phyloP scores from a whole-genome alignment of 1,139 yeast genomes.

The Candida glucosophila region DNA sequence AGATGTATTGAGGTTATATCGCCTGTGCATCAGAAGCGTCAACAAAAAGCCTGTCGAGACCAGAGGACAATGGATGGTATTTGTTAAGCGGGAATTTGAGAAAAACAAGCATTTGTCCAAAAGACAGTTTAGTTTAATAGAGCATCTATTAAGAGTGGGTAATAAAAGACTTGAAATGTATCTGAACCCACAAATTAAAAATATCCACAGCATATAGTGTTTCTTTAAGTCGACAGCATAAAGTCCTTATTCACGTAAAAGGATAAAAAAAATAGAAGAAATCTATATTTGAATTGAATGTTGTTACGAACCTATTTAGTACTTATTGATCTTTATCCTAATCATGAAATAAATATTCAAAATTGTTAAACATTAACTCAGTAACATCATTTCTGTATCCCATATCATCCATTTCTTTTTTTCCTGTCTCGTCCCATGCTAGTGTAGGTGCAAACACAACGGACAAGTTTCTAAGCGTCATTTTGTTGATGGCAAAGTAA shows the following conservation, averaged over 20 bases:
- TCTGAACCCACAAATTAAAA: constrained; percentile 56
- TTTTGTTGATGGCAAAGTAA: constrained; percentile 47
- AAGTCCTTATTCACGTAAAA: no score
- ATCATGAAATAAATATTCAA: constrained; percentile 26
- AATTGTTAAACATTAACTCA: constrained; percentile 62
- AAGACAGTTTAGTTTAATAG: constrained; percentile 81
- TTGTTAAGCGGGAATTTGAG: constrained; percentile 53
- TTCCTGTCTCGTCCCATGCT: constrained; percentile 73
- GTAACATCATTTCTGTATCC: constrained; percentile 72
- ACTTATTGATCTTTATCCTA: constrained; percentile 1
- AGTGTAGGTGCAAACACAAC: constrained; percentile 96
- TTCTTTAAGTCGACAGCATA: no score
- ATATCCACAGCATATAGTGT: no score
- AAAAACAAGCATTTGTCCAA: constrained; percentile 52
- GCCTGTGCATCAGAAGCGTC: constrained; percentile 47
- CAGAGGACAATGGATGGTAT: constrained; percentile 37
- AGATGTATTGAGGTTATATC: constrained; percentile 56
- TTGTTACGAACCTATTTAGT: neutral
- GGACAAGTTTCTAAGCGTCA: constrained; percentile 77
- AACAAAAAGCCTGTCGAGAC: constrained; percentile 46
- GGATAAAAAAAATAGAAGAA: no score
- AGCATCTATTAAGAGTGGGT: constrained; percentile 76
- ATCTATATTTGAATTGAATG: neutral
- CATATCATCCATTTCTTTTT: constrained; percentile 82
- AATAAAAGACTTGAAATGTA: constrained; percentile 65